Conservation (phyloP, 2,329 filamentous ascomycete species). For the Penicillium sp. region DNA sequence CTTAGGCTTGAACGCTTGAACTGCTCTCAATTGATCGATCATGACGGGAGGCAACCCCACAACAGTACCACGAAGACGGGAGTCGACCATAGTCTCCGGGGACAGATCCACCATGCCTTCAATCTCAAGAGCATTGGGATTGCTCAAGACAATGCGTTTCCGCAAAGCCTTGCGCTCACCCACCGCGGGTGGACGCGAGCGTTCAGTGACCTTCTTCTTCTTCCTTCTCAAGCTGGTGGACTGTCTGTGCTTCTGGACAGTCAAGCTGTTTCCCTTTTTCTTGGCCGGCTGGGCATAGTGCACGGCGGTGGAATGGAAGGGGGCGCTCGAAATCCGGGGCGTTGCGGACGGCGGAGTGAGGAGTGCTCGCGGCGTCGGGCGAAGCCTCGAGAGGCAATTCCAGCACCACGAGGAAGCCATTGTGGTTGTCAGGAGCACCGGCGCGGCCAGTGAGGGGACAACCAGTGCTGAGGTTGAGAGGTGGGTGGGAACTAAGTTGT, state of each 20-base stretch:
- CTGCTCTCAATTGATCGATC: slow-evolving; percentile 76
- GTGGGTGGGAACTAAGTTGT: slow-evolving; percentile 18
- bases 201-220: slow-evolving; percentile 43
- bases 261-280: slow-evolving; percentile 47
- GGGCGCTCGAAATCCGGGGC: slow-evolving; percentile 43
- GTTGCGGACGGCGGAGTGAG: slow-evolving; percentile 44
- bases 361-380: slow-evolving; percentile 41
- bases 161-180: slow-evolving; percentile 85
- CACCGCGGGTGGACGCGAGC: slow-evolving; percentile 59
- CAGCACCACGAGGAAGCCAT: slow-evolving; percentile 61
- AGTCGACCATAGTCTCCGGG: slow-evolving; percentile 54
- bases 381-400: slow-evolving; percentile 56
- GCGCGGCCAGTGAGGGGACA: slow-evolving; percentile 33
- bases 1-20: slow-evolving; percentile 85
- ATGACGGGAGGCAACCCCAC: slow-evolving; percentile 66
- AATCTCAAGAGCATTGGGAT: slow-evolving; percentile 85
- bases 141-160: slow-evolving; percentile 88
- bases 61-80: slow-evolving; percentile 63
- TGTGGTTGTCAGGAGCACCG: slow-evolving; percentile 33
- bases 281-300: slow-evolving; percentile 44
- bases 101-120: slow-evolving; percentile 63
- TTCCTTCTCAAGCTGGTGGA: slow-evolving; percentile 46
- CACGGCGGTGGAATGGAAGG: slow-evolving; percentile 48
- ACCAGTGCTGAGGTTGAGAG: slow-evolving; percentile 25
- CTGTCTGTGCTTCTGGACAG: slow-evolving; percentile 39